These are phyloP conservation scores for Fagus sylvatica DNA, from an alignment of 306 rosid genomes.

Conservation along the genomic window DNA sequence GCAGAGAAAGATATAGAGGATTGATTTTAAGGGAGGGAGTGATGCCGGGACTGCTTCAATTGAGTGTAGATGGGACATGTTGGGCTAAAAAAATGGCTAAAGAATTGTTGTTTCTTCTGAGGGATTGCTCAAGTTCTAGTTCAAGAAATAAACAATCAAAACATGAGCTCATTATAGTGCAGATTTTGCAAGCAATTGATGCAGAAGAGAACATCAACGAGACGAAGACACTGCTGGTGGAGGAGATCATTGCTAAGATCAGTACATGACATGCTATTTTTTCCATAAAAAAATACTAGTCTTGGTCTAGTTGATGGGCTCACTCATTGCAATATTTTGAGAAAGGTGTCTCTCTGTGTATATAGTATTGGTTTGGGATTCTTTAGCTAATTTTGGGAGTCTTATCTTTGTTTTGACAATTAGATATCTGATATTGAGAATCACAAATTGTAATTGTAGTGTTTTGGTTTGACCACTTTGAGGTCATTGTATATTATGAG, in stretches of 20 bases:
- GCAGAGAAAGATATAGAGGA: conserved; percentile 73
- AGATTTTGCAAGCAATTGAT: conserved; percentile 75
- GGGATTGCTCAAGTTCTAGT: conserved; percentile 50
- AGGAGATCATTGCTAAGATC: conserved; percentile 80
- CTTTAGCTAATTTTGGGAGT: conserved; percentile 7
- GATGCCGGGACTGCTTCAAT: conserved; percentile 79
- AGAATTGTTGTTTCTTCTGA: conserved; percentile 60
- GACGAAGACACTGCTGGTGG: conserved; percentile 53
- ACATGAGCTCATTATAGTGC: conserved; percentile 37
- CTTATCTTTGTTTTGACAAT: conserved; percentile 4
- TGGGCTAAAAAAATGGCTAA: conserved; percentile 49
- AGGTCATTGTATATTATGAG: too few species aligned
- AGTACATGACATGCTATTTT: conserved; percentile 24
- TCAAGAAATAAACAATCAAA: conserved; percentile 38
- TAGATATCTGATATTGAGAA: conserved; percentile 8
- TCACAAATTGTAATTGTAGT: neutral
- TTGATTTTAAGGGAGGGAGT: conserved; percentile 71
- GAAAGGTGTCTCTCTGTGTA: conserved; percentile 16
- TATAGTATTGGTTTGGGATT: conserved; percentile 30
- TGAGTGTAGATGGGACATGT: conserved; percentile 73
- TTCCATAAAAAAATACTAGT: neutral
- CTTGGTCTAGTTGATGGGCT: neutral
- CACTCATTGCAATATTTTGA: neutral
- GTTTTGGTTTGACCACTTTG: neutral
- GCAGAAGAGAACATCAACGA: conserved; percentile 46